These are phyloP conservation scores for Firmiana major DNA, from an alignment of 345 rosid genomes.

Conservation along the genomic window DNA sequence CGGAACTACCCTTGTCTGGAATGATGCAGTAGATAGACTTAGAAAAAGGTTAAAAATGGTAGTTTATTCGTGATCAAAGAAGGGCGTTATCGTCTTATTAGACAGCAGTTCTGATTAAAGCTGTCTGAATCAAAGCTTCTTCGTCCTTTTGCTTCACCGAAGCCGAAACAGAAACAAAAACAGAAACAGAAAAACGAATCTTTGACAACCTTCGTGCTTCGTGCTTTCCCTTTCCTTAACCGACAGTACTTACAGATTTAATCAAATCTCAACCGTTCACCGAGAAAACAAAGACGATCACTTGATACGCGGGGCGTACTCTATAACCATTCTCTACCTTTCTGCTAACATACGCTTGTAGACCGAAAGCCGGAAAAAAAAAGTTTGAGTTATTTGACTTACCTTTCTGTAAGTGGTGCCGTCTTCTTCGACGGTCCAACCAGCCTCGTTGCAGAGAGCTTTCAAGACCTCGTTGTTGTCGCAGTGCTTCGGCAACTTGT, in stretches of 20 bases:
- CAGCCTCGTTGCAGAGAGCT: conserved; percentile 92
- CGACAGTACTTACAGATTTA: conserved; percentile 6
- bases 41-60: neutral
- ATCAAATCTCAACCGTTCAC: conserved; percentile 25
- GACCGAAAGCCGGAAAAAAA: neutral
- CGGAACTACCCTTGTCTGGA: conserved; percentile 11
- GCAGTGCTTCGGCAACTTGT: conserved; percentile 94
- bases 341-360: conserved; percentile 1
- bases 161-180: conserved; percentile 12
- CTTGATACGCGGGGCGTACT: neutral
- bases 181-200: conserved; percentile 14
- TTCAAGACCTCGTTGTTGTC: conserved; percentile 96
- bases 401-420: conserved; percentile 98
- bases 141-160: conserved; percentile 17
- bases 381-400: neutral
- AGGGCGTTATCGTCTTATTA: conserved; percentile 19
- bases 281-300: neutral
- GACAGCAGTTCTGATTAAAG: neutral
- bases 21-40: too few relatives aligned
- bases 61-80: neutral
- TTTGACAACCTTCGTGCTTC: conserved; percentile 29
- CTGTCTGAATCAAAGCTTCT: conserved; percentile 9
- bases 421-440: conserved; percentile 95
- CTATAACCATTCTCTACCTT: neutral
- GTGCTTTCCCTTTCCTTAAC: conserved; percentile 14